Conservation (phyloP, 129 eudicot genomes). For the Tagetes erecta region DNA sequence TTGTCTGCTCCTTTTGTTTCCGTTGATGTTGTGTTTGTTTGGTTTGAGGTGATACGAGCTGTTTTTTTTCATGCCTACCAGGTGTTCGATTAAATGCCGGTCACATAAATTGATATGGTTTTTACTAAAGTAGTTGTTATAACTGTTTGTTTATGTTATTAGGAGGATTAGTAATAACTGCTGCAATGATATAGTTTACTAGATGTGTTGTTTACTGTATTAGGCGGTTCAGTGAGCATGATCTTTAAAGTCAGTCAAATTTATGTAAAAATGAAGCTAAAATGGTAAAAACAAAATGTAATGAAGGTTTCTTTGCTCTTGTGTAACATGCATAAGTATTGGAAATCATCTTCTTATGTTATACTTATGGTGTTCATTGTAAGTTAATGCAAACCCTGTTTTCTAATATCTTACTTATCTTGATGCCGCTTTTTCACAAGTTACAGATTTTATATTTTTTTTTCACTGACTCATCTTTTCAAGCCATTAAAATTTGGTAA, state of each 20-base stretch:
- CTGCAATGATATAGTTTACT: neutral
- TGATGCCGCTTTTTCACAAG: too few relatives aligned
- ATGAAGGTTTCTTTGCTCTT: neutral
- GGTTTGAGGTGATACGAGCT: neutral
- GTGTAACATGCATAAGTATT: too few relatives aligned
- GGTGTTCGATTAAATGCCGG: slow-evolving; percentile 33
- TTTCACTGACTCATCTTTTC: neutral
- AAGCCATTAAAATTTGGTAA: neutral
- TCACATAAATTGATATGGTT: neutral
- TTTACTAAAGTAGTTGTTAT: neutral
- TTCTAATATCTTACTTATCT: too few relatives aligned
- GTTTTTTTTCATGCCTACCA: slow-evolving; percentile 1
- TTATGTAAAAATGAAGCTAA: neutral
- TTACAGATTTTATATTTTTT: too few relatives aligned
- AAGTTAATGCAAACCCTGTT: too few relatives aligned
- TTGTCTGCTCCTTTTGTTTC: slow-evolving; percentile 12
- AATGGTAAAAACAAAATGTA: neutral
- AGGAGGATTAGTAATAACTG: slow-evolving; percentile 7
- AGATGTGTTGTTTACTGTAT: neutral
- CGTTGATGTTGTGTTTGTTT: neutral
- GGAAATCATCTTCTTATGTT: too few relatives aligned
- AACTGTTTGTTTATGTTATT: neutral
- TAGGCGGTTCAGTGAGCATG: neutral
- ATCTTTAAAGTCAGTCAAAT: neutral
- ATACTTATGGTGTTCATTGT: too few relatives aligned